Evolutionary conservation across 371 early-diverging fungal species (phyloP), one percentile per base, ranked within the genome.

Genomic region (Lichtheimia ramosa): DNA sequence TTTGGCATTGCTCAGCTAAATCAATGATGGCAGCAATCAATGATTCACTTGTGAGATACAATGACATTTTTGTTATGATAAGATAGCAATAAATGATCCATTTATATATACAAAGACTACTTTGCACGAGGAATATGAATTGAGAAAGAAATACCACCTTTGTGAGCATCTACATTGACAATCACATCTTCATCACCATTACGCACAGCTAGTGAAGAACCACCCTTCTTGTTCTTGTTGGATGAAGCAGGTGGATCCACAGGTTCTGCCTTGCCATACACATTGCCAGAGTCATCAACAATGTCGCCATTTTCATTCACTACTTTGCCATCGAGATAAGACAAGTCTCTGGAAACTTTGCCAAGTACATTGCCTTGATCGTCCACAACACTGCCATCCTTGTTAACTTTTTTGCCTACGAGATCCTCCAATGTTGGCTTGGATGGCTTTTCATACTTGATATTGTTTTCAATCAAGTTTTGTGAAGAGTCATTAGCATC

Each of bases 121-220:
- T 51, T 51, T 15, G 25, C 18, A 51, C 51, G 51, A 15, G 51
- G 51, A 51, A 51, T 51, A 25, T 51, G 51, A 21, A 51, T 51
- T 3, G 51, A 8, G 15, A 51, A 51, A 20, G 51, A 51, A 12
- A 51, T 51, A 12, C 51, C 51, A n/a, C 25, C 25, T 21, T 51
- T 51, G 23, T 20, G 20, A 5, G 51, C 51, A 51, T 51, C 51
- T 6, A 51, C 51, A n/a, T 51, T 51, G 12, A 51, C 25, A 14
- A 51, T 12, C 15, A 51, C 18, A 3, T 51, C 51, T 18, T 51
- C 24, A 21, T 51, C 51, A 21, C 51, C 51, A 3, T 21, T 46
- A 18, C 46, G 18, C 1, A 46, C 46, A 18, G 18, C 18, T 16
- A 46, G 21, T 5, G 46, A 18, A 7, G 46, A 46, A 18, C 46